phyloP scores from a whole-genome alignment of 495 filamentous ascomycete genomes.

The Xylaria grammica region DNA sequence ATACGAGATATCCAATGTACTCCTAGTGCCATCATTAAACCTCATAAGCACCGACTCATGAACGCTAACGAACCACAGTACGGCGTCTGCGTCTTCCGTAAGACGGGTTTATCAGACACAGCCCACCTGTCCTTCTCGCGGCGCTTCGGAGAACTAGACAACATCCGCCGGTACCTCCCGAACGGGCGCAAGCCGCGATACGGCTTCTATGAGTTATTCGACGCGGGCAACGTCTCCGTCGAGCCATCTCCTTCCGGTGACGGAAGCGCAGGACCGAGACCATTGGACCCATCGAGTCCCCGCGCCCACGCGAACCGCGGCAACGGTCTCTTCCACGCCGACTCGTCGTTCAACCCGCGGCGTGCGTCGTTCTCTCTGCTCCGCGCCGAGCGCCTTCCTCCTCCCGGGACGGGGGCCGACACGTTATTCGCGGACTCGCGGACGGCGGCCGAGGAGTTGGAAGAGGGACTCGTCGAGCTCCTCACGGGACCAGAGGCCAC shows the following conservation, averaged over 20 bases:
- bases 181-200: slow-evolving; percentile 54
- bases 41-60: neutral
- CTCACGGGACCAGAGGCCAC: slow-evolving; percentile 43
- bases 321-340: slow-evolving; percentile 65
- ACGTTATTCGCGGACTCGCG: slow-evolving; percentile 65
- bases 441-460: slow-evolving; percentile 58
- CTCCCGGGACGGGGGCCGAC: slow-evolving; percentile 54
- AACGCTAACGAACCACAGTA: slow-evolving; percentile 44
- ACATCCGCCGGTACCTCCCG: slow-evolving; percentile 58
- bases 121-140: slow-evolving; percentile 59
- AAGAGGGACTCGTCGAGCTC: slow-evolving; percentile 40
- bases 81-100: slow-evolving; percentile 61
- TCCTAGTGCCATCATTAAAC: neutral
- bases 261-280: slow-evolving; percentile 37
- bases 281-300: slow-evolving; percentile 44
- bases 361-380: slow-evolving; percentile 62
- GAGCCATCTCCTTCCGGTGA: neutral
- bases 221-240: slow-evolving; percentile 60
- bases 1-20: no score
- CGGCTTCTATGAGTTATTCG: slow-evolving; percentile 58
- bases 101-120: slow-evolving; percentile 57
- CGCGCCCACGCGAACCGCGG: slow-evolving; percentile 52
- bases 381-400: slow-evolving; percentile 57
- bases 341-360: slow-evolving; percentile 65
- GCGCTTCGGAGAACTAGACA: slow-evolving; percentile 63